Percentiles rank a stretch among this genome's conserved stretches.
These are phyloP conservation scores for Aspergillus sp. DNA, from an alignment of 2,329 filamentous ascomycete genomes.

Conservation along the genomic window DNA sequence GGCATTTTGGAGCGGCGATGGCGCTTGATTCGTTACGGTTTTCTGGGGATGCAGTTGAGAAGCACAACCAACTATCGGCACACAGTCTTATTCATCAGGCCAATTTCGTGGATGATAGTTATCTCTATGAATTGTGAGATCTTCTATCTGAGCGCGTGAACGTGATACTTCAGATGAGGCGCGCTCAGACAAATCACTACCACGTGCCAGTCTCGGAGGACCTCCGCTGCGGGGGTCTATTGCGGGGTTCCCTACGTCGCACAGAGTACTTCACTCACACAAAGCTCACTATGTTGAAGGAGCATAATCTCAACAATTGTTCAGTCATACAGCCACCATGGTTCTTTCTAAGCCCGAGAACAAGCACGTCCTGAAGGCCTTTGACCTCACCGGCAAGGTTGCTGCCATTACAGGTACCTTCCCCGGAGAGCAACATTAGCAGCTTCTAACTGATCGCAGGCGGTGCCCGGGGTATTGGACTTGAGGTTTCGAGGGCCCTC, in stretches of 20 bases:
- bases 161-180: background rate
- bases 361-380: conserved; percentile 29
- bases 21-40: background rate
- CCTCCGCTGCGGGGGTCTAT: background rate
- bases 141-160: background rate
- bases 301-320: background rate
- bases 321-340: conserved; percentile 17
- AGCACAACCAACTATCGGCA: background rate
- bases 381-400: conserved; percentile 32
- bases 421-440: background rate
- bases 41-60: background rate
- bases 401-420: conserved; percentile 28
- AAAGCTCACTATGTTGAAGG: background rate
- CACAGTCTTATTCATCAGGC: conserved; percentile 3
- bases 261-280: background rate
- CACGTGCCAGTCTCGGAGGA: background rate
- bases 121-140: background rate
- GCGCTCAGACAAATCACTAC: background rate
- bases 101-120: conserved; percentile 2
- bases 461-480: conserved; percentile 39
- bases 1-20: background rate
- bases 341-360: conserved; percentile 29
- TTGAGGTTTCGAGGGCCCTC: conserved; percentile 43
- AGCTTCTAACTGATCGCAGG: conserved; percentile 16
- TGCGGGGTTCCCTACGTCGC: background rate